Conservation (phyloP, 345 rosid genomes). For the Citrus hindsii region DNA sequence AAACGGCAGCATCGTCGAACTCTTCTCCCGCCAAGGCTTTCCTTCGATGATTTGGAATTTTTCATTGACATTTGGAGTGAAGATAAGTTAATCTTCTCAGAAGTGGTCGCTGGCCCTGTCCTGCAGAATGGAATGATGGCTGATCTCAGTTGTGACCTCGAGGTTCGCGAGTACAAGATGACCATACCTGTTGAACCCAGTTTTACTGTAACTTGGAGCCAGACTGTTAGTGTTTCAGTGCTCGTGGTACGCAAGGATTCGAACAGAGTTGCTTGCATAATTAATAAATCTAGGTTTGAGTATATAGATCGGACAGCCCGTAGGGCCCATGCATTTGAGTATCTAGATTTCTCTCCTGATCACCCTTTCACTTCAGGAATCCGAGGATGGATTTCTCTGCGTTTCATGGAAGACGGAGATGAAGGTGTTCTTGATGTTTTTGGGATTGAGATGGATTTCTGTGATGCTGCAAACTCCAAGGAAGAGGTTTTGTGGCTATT, state of each 20-base stretch:
- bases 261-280: slow-evolving; percentile 62
- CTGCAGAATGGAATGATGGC: slow-evolving; percentile 57
- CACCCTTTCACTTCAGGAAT: slow-evolving; percentile 75
- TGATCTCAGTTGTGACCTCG: slow-evolving; percentile 45
- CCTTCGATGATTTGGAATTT: slow-evolving; percentile 72
- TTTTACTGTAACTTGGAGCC: slow-evolving; percentile 51
- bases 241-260: slow-evolving; percentile 75
- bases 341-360: slow-evolving; percentile 71
- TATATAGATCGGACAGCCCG: slow-evolving; percentile 65
- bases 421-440: slow-evolving; percentile 62
- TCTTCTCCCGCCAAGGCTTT: slow-evolving; percentile 72
- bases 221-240: slow-evolving; percentile 62
- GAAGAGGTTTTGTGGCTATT: slow-evolving; percentile 92
- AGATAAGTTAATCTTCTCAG: slow-evolving; percentile 66
- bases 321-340: slow-evolving; percentile 79
- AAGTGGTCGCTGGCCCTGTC: slow-evolving; percentile 61
- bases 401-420: slow-evolving; percentile 61
- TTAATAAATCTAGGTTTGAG: slow-evolving; percentile 61
- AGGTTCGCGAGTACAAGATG: slow-evolving; percentile 69
- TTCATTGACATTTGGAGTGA: slow-evolving; percentile 87
- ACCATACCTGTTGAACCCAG: slow-evolving; percentile 69
- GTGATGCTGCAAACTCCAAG: slow-evolving; percentile 71
- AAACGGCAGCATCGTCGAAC: slow-evolving; percentile 43
- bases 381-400: slow-evolving; percentile 86
- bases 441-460: slow-evolving; percentile 87